Evolutionary conservation across 176 grass and related monocot genomes (phyloP), one percentile per base, ranked within the genome.

Genomic region (Lolium perenne): DNA sequence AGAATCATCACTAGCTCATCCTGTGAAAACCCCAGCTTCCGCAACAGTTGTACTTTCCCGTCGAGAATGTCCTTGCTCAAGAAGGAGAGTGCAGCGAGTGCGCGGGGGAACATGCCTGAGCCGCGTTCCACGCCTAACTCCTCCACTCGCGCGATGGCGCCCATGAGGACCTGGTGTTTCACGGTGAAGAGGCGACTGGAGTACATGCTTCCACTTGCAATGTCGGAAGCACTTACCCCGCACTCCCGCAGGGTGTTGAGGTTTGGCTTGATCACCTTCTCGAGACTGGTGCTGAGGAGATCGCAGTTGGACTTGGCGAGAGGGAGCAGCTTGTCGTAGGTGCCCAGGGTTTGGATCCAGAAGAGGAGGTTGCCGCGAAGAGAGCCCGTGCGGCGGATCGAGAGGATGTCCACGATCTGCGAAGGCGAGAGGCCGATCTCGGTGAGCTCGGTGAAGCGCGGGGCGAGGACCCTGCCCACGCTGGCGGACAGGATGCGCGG

Each of bases 331-430:
- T 12, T 64, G 1, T 81, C 54, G 11, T 64, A 15, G 64, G 87
- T 81, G 38, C 76, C 82, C 16, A 89, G 75, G 8, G 68, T 38
- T 7, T 6, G 8, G 71, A 77, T 4, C 60, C 70, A 88, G 60
- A 83, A 88, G 1, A 7, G 7, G 2, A 35, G 25, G 14, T 38
- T 21, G 13, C 41, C 23, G 23, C 38, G 66, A 62, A 71, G 8
- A 61, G 58, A 71, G 62, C 12, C 6, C 4, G 15, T 7, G 58
- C 17, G n/a, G 60, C 2, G 20, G 29, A 58, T 7, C 15, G 26
- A 13, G 75, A 78, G 1, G 53, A 78, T 14, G 76, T 4, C 8
- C 53, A 18, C 35, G 54, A 78, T 14, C 26, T 78, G 76, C 17
- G 76, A 38, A 18, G 23, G 76, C 8, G 76, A 43, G 17, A 78